Percentiles rank a stretch among this genome's conserved stretches.
These are phyloP conservation scores for Aquilaria sinensis DNA, from an alignment of 345 rosid species.

Conservation along the genomic window DNA sequence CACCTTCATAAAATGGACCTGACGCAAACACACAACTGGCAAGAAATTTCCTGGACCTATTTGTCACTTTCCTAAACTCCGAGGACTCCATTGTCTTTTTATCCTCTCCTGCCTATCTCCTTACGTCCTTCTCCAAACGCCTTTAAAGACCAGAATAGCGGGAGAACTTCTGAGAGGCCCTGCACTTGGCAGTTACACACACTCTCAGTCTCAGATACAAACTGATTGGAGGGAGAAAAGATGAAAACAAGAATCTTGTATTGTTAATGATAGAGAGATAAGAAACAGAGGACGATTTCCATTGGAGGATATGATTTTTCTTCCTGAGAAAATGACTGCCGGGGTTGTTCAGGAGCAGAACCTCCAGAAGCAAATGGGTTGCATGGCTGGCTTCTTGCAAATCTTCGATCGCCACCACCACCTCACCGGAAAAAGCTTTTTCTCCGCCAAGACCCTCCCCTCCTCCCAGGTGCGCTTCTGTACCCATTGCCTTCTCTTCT, in stretches of 20 bases:
- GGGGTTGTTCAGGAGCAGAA: slow-evolving; percentile 44
- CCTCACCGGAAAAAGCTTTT: slow-evolving; percentile 59
- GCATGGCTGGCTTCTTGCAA: slow-evolving; percentile 97
- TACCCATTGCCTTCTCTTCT: too few relatives aligned
- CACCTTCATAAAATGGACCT: too few relatives aligned
- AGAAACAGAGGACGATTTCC: not conserved
- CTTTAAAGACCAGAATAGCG: slow-evolving; percentile 73
- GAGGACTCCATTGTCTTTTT: slow-evolving; percentile 17
- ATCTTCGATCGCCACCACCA: slow-evolving; percentile 83
- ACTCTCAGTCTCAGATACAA: not conserved
- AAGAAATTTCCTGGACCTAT: too few relatives aligned
- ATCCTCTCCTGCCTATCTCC: slow-evolving; percentile 15
- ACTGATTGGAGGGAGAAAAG: not conserved
- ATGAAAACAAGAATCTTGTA: too few relatives aligned
- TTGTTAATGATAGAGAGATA: not conserved
- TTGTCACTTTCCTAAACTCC: not conserved
- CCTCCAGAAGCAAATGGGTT: slow-evolving; percentile 72
- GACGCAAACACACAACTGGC: too few relatives aligned
- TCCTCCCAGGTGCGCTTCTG: slow-evolving; percentile 24
- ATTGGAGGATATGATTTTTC: not conserved
- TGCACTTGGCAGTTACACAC: slow-evolving; percentile 9
- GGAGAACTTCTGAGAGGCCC: slow-evolving; percentile 35
- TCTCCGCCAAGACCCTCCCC: slow-evolving; percentile 57
- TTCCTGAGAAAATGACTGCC: slow-evolving; percentile 23
- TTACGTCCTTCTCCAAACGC: slow-evolving; percentile 1